Conservation (phyloP, 495 filamentous ascomycete species). For the Geopyxis carbonaria region DNA sequence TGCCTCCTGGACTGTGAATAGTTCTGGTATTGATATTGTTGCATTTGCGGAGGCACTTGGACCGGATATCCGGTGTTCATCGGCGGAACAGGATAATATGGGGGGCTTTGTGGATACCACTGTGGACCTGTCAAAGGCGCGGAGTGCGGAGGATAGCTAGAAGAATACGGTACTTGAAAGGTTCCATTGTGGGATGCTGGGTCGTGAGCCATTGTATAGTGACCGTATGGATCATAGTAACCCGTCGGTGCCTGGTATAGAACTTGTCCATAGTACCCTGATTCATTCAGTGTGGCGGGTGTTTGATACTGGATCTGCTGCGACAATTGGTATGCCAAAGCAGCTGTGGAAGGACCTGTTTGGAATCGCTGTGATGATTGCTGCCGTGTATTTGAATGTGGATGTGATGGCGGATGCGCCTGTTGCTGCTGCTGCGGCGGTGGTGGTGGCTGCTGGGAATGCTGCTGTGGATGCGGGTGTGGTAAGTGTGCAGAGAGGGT, state of each 20-base stretch:
- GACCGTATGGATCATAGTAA: slow-evolving; percentile 14
- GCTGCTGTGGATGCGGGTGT: background rate
- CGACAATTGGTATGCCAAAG: slow-evolving; percentile 13
- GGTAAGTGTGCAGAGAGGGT: background rate
- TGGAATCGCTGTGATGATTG: slow-evolving; percentile 10
- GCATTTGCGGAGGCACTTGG: no score
- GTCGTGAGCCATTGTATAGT: slow-evolving; percentile 11
- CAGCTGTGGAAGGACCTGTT: slow-evolving; percentile 4
- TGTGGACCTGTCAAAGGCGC: background rate
- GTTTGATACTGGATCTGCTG: slow-evolving; percentile 10
- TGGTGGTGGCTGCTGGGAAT: background rate
- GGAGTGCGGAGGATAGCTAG: slow-evolving; percentile 11
- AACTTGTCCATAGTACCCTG: no score
- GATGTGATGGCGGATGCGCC: background rate
- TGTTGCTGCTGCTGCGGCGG: background rate
- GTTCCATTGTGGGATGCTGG: slow-evolving; percentile 4
- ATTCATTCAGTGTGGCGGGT: slow-evolving; percentile 5
- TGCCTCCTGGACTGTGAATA: no score
- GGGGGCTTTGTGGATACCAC: background rate
- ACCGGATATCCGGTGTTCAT: no score
- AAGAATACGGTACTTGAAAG: slow-evolving; percentile 9
- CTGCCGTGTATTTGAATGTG: background rate
- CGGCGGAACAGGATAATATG: slow-evolving; percentile 1
- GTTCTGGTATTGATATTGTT: no score
- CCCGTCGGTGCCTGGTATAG: slow-evolving; percentile 7